Percentiles rank a stretch among this genome's conserved stretches.
Conservation (phyloP, 139 green algal species). For the Picochlorum sp. region DNA sequence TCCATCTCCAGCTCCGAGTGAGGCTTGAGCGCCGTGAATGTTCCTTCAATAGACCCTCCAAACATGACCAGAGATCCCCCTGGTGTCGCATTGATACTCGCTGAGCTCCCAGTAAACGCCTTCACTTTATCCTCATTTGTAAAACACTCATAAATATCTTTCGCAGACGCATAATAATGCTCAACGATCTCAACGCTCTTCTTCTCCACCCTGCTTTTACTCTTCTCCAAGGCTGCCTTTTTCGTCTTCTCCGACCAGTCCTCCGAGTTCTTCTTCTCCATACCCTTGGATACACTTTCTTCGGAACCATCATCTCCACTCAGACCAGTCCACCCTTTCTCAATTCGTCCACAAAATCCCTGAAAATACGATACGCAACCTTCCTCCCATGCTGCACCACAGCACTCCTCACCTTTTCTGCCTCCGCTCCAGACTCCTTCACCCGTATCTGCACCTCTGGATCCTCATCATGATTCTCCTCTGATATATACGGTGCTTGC, state of each 20-base stretch:
- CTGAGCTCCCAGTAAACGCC: conserved; percentile 50
- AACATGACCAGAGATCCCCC: conserved; percentile 63
- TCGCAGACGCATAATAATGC: conserved; percentile 51
- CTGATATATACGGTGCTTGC: conserved; percentile 51
- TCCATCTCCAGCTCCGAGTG: conserved; percentile 49
- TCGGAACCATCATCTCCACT: not conserved
- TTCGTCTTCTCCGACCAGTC: not conserved
- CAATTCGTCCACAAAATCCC: conserved; percentile 61
- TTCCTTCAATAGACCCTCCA: conserved; percentile 50
- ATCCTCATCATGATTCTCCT: conserved; percentile 87
- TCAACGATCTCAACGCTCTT: conserved; percentile 46
- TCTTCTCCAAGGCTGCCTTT: conserved; percentile 9
- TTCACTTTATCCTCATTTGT: conserved; percentile 42
- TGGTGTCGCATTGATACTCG: conserved; percentile 26
- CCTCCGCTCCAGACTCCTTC: conserved; percentile 3
- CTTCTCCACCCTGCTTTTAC: not conserved
- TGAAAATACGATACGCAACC: conserved; percentile 33
- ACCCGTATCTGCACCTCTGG: conserved; percentile 50
- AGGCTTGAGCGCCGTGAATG: conserved; percentile 51
- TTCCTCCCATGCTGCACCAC: conserved; percentile 38
- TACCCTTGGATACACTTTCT: conserved; percentile 1
- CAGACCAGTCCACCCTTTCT: conserved; percentile 32
- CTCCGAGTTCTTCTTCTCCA: not conserved
- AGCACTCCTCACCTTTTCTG: conserved; percentile 26
- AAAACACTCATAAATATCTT: conserved; percentile 80